Conservation (phyloP, 2,329 filamentous ascomycete species). For the Mycosphaerella arachidis region DNA sequence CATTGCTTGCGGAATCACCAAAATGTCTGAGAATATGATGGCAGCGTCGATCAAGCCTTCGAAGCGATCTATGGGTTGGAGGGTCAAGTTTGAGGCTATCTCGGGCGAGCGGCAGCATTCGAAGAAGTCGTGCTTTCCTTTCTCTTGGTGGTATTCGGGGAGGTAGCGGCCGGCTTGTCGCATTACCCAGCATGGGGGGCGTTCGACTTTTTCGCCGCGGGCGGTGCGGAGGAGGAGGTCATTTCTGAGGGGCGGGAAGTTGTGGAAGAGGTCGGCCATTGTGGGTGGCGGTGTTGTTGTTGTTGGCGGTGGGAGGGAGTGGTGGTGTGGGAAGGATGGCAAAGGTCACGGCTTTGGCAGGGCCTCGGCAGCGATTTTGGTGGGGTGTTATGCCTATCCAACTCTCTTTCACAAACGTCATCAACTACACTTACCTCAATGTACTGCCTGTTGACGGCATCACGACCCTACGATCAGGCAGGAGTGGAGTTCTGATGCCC, state of each 20-base stretch:
- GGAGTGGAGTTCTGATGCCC: too few species aligned
- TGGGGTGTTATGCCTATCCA: too few species aligned
- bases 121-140: conserved; percentile 89
- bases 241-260: conserved; percentile 84
- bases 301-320: neutral
- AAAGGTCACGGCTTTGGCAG: too few species aligned
- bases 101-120: conserved; percentile 93
- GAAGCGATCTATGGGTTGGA: conserved; percentile 92
- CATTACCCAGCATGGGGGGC: conserved; percentile 98
- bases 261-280: conserved; percentile 20
- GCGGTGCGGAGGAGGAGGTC: conserved; percentile 87
- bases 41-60: conserved; percentile 87
- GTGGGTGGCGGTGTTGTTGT: neutral
- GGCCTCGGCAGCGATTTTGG: too few species aligned
- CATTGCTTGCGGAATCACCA: conserved; percentile 96
- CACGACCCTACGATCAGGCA: too few species aligned
- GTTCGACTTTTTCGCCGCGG: conserved; percentile 83
- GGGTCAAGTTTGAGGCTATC: conserved; percentile 84
- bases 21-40: conserved; percentile 98
- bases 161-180: conserved; percentile 97
- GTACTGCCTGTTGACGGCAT: too few species aligned
- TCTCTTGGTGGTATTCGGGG: conserved; percentile 94
- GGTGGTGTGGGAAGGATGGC: neutral
- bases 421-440: too few species aligned
- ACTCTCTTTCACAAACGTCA: too few species aligned